Base-by-base conservation (phyloP, 768 basidiomycete species). In the Boletus sensibilis region DNA sequence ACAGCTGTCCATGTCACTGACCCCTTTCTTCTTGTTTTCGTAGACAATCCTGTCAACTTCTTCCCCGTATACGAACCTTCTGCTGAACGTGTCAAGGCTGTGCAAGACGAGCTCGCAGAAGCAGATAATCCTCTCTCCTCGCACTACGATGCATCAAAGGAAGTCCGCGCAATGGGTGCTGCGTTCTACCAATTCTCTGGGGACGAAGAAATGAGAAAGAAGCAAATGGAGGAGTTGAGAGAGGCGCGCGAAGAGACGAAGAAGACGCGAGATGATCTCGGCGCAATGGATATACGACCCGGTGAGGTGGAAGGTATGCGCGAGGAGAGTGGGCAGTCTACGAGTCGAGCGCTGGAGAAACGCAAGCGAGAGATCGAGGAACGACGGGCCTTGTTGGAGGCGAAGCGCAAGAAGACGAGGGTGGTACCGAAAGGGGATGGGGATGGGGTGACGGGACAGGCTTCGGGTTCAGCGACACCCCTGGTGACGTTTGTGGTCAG, bases 41-140 rank as follows among this genome's bases (percentile, higher is more conserved):
- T 59, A 94, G 92, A 84, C 47, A 91, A 92, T 66, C 91, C 93
- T 14, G 82, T 86, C 29, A 83, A 87, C 60, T 85, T 91, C 70
- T 98, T 94, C 73, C 95, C 95, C 0, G 84, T 88, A 0, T 98
- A 93, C 64, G 85, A 89, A 63, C 94, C 90, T 6, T 86, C 92
- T 12, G 83, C 82, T 1, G 94, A 95, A 57, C 83, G 87, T 9
- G 72, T 90, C 44, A 86, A 88, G 5, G 85, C 87, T 54, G 87
- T 94, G 52, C 83, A 82, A 53, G 85, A 85, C 53, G 82, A 84
- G 16, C 76, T 83, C 39, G 80, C 86, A 2, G 91, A 94, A 60
- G 75, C 51, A 10, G 81, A 87, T 59, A 88, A 87, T 44, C 90
- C 89, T 0, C 78, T 91, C 8, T 78, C 81, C 12, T 72, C 79